phyloP scores from a whole-genome alignment of 768 basidiomycete genomes.

The Psilocybe cyanescens region DNA sequence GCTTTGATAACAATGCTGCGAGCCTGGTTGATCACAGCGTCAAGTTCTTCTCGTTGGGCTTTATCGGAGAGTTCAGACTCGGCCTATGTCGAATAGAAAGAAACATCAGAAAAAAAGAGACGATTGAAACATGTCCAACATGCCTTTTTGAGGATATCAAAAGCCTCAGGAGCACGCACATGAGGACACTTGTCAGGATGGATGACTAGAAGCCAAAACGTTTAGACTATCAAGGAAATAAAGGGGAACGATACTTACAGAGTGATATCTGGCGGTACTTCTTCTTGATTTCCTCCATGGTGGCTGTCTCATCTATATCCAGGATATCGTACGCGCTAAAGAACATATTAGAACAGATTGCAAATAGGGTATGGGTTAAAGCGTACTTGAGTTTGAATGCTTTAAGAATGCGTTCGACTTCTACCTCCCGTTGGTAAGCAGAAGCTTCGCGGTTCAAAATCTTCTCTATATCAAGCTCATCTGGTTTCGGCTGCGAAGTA shows the following conservation, averaged over 20 bases:
- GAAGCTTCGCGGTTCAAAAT: constrained; percentile 80
- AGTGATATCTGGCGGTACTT: constrained; percentile 85
- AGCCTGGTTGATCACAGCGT: constrained; percentile 78
- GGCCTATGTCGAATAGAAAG: constrained; percentile 50
- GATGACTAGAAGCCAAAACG: constrained; percentile 63
- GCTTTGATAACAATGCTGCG: constrained; percentile 68
- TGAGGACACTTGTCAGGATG: constrained; percentile 98
- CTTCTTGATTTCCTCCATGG: constrained; percentile 86
- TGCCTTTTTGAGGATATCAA: constrained; percentile 93
- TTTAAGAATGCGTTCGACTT: constrained; percentile 89
- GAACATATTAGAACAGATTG: constrained; percentile 2
- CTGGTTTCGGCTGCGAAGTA: constrained; percentile 22
- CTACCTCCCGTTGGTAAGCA: constrained; percentile 85
- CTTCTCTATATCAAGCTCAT: constrained; percentile 74
- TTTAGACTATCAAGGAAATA: constrained; percentile 1
- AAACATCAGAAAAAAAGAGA: background rate
- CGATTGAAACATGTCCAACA: constrained; percentile 5
- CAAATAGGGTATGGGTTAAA: background rate
- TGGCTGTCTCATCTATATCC: constrained; percentile 71
- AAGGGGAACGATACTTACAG: constrained; percentile 51
- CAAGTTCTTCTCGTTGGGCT: constrained; percentile 78
- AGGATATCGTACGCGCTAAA: constrained; percentile 92
- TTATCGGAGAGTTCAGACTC: constrained; percentile 83
- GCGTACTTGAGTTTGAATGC: constrained; percentile 94
- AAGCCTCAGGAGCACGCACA: constrained; percentile 86